Base-by-base conservation (phyloP, 305 asterid species). In the Fraxinus sp. region DNA sequence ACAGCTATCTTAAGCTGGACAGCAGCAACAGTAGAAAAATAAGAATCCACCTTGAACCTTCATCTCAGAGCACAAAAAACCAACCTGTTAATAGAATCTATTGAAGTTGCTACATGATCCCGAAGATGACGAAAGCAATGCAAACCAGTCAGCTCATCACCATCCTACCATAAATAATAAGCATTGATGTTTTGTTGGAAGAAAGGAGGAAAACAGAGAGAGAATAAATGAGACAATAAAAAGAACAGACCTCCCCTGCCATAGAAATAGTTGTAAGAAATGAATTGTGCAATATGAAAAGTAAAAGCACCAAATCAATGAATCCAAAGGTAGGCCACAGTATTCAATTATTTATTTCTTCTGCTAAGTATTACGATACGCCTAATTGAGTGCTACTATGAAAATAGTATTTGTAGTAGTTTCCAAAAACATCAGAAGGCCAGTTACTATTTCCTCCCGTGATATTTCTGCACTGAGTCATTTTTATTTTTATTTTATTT, bases 111-210 rank as follows among this genome's bases (percentile, higher is more conserved):
- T 83, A 97, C 92, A 79, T 91, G 94, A 85, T 92, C 98, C 83
- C 97, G 93, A 81, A 97, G 97, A 92, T 94, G 97, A 74, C 97
- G 98, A 89, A 95, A 97, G 90, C 99, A 97, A 91, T 95, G 98
- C 84, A 97, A 83, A 84, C 99, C 99, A 87, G 94, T 92, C 90
- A 97, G 86, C 88, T 93, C 98, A 85, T 95, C 98, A 79, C 97
- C 97, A 55, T 88, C 97, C 99, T 96, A 88, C 80, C 73, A 18
- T n/a, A 20, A 7, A 85, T 87, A 74, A 68, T 30, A 57, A 57
- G 82, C 43, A 77, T 7, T 80, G 41, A 22, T 20, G 11, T 6
- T 74, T 81, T 36, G 66, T 82, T 72, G 72, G 81, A 83, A 64
- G 80, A 77, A 32, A 30, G 43, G 43, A 70, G 11, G 20, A 30